phyloP scores from a whole-genome alignment of 1,139 yeast genomes.

The Kluyveromyces sp. region DNA sequence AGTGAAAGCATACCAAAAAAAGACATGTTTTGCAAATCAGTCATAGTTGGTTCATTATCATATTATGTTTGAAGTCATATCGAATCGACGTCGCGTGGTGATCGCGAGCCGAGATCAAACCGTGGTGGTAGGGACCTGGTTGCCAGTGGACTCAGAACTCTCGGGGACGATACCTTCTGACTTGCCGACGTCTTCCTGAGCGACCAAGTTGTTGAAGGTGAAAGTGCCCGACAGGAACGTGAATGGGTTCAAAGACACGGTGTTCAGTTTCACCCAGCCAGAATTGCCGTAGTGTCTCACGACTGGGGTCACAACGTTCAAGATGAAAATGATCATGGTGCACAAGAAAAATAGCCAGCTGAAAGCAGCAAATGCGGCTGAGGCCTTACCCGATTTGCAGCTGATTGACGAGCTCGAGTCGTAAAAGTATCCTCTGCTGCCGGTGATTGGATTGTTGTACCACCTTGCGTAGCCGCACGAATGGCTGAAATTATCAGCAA shows the following conservation, averaged over 20 bases:
- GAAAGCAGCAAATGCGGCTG: conserved; percentile 34
- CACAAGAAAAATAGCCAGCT: conserved; percentile 25
- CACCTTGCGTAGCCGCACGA: conserved; percentile 13
- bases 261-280: conserved; percentile 10
- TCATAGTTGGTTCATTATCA: too few relatives aligned
- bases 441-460: conserved; percentile 19
- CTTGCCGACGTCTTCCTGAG: background rate
- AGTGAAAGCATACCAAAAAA: background rate
- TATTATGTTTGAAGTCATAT: too few relatives aligned
- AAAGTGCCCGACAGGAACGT: conserved; percentile 4
- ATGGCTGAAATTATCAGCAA: conserved; percentile 22
- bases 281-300: conserved; percentile 13
- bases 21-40: background rate
- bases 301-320: conserved; percentile 29
- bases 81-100: too few relatives aligned
- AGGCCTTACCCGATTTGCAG: conserved; percentile 30
- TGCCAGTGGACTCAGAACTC: background rate
- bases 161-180: background rate
- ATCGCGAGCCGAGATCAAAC: background rate
- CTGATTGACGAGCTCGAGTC: conserved; percentile 11
- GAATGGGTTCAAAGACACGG: conserved; percentile 1
- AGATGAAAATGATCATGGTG: conserved; percentile 21
- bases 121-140: background rate
- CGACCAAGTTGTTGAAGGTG: background rate
- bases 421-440: conserved; percentile 13